Evolutionary conservation across 495 filamentous ascomycete genomes (phyloP), one percentile per base, ranked within the genome.

Genomic region (Trichoderma reesei): DNA sequence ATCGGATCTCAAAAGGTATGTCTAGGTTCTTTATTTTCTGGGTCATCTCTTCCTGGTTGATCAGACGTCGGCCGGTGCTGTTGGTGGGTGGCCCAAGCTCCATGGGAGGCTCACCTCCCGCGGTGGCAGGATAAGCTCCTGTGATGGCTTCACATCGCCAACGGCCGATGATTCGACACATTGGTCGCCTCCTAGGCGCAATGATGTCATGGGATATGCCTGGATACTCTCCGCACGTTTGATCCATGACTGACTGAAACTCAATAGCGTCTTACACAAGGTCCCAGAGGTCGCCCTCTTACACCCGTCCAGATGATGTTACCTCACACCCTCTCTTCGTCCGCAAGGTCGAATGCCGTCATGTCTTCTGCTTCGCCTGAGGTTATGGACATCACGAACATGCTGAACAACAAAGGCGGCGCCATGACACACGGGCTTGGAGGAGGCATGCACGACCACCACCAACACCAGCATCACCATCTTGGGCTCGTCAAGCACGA

Each of bases 321-420:
- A 34, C 51, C 51, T 9, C 51, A 56, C 34, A 56, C 51, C 10
- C 39, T 61, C 34, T 41, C 59, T 39, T 61, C 36, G 39, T 38
- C 59, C 59, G 59, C 14, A 26, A 61, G 59, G 39, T 36, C 59
- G 59, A 61, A 42, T 26, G 34, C 59, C 6, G 26, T 64, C 67
- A 63, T 39, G 75, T 73, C 74, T 41, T 71, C 72, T 26, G 72
- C 71, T 6, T 65, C 72, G 31, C 60, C 67, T 54, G 72, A 70
- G 44, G 69, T 73, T 16, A 75, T 77, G 74, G 72, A 74, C 63
- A 73, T 75, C 39, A 73, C 70, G 56, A 72, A 64, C 26, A 71
- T 77, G 61, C 66, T 77, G 59, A 75, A 77, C 66, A 72, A 66
- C 65, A 73, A 74, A 66, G 69, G 66, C 9, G 64, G 33, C 34